Conservation (phyloP, 441 rosid genomes). For the Gossypium schwendimanii region DNA sequence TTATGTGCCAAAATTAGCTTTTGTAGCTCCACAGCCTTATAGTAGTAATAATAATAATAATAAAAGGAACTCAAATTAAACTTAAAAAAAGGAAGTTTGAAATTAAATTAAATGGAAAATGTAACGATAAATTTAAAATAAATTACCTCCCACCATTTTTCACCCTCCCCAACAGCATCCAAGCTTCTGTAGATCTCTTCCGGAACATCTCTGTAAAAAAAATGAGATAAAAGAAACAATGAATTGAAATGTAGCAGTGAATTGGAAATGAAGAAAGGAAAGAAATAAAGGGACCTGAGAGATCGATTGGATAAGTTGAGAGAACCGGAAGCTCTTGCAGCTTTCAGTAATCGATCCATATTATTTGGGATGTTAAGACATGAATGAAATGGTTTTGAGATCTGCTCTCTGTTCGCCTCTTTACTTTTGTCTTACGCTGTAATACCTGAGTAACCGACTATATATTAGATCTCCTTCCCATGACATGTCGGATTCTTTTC, state of each 20-base stretch:
- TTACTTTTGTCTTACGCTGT: neutral
- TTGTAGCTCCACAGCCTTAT: constrained; percentile 76
- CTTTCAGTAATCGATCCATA: constrained; percentile 81
- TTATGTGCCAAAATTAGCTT: constrained; percentile 91
- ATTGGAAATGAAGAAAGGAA: neutral
- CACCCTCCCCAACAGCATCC: constrained; percentile 65
- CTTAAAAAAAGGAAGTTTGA: neutral
- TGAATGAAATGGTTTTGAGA: neutral
- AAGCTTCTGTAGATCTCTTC: constrained; percentile 52
- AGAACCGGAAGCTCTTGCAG: constrained; percentile 83
- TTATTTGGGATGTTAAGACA: neutral
- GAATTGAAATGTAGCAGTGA: neutral
- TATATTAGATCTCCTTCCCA: neutral
- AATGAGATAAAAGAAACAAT: neutral
- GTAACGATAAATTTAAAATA: neutral
- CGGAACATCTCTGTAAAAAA: constrained; percentile 56
- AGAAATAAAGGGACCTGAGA: constrained; percentile 36
- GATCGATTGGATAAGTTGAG: constrained; percentile 88
- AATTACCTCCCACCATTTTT: constrained; percentile 98
- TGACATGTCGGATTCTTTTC: neutral
- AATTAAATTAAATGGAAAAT: neutral
- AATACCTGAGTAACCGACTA: neutral
- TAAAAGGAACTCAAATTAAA: neutral
- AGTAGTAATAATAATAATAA: neutral
- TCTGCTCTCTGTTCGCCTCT: neutral